These are phyloP conservation scores for Acanthamoeba rhysodes DNA, from an alignment of 208 protist genomes.

Conservation along the genomic window DNA sequence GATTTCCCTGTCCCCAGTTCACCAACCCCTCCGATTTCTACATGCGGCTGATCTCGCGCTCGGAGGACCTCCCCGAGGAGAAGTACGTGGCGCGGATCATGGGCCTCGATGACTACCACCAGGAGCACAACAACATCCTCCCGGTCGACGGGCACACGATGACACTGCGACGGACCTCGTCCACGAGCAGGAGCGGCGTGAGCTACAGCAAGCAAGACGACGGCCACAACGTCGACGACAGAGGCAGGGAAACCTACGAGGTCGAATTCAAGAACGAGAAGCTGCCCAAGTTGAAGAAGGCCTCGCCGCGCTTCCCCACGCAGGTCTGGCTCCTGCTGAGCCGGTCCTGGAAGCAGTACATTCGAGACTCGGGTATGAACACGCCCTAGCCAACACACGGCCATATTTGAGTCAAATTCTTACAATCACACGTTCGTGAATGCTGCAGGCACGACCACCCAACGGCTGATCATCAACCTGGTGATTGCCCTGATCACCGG, in stretches of 20 bases:
- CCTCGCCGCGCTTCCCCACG: background rate
- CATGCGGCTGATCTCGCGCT: constrained; percentile 9
- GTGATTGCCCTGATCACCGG: background rate
- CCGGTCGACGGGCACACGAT: constrained; percentile 30
- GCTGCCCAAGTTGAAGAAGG: constrained; percentile 36
- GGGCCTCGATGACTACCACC: constrained; percentile 2
- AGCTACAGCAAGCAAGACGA: background rate
- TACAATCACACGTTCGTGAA: too few relatives aligned
- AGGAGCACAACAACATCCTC: constrained; percentile 35
- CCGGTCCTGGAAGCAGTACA: constrained; percentile 41
- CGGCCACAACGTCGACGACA: background rate
- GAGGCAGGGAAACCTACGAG: background rate
- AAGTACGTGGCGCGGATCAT: constrained; percentile 25
- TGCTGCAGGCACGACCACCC: background rate
- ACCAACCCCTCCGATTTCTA: constrained; percentile 59
- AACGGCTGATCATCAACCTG: background rate
- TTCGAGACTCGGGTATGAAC: constrained; percentile 1
- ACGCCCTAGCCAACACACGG: background rate
- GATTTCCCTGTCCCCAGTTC: constrained; percentile 62
- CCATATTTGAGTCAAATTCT: too few relatives aligned
- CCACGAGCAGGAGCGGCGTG: too few relatives aligned
- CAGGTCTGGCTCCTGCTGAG: background rate
- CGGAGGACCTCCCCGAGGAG: constrained; percentile 12
- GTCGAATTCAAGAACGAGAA: constrained; percentile 60
- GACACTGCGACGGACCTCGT: background rate